Base-by-base conservation (phyloP, 2,329 filamentous ascomycete species). In the Myriosclerotinia curreyana region DNA sequence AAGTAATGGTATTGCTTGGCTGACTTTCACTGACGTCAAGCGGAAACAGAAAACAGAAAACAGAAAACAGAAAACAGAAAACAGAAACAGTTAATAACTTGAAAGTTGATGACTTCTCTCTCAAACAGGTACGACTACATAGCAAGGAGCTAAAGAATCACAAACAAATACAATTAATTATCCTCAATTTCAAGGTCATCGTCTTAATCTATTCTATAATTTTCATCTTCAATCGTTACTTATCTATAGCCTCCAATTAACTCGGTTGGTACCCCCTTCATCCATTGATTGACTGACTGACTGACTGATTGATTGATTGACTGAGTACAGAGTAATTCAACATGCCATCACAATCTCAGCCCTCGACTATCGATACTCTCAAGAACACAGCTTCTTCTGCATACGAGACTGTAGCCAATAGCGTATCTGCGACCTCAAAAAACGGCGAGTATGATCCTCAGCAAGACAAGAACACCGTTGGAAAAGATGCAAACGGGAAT, bases 341-440 rank as follows among this genome's bases (percentile, higher is more conserved):
- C 34, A 73, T 72, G 70, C 70, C 71, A 28, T 64, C 60, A 59
- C 66, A 72, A 28, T 64, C 60, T 60, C 66, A 72, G 58, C 68
- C 68, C 28, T 68, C 69, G 48, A 69, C 67, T 8, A n/a, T 65
- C n/a, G 66, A 71, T n/a, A 62, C 40, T 42, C 46, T 72, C 52
- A 69, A 66, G 60, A 58, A 52, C 22, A 68, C 64, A 42, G 65
- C 67, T 11, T 65, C 65, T 28, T 60, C 58, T 34, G 65, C 67
- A 14, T 59, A 54, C 34, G 49, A 70, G 20, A 60, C 66, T 31
- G 53, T 70, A 14, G 31, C 63, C 4, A 66, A 62, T 22, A 65
- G 52, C 4, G 22, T 65, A 44, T 52, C 51, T 44, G 59, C 63
- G 11, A 51, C 56, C 15, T 20, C n/a, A 31, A 44, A 64, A 50